Evolutionary conservation across 169 alveolate species (phyloP).

Genomic region (Plasmodium cynomolgi): DNA sequence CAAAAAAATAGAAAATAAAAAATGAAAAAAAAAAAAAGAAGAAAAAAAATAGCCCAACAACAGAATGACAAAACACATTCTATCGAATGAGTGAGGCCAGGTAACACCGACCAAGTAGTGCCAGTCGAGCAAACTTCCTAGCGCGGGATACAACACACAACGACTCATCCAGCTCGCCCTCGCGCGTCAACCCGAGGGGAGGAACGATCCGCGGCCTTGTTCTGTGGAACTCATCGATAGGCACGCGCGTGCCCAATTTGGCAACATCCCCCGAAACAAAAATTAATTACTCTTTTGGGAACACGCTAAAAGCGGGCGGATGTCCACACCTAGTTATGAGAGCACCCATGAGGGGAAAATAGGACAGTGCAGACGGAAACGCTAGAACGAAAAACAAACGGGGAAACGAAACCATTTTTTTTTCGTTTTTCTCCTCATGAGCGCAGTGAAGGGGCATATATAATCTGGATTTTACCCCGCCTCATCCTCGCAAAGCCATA

Average conservation of each 20-base stretch:
- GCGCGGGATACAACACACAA: too few relatives aligned
- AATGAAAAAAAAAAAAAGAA: background rate
- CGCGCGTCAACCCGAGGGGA: background rate
- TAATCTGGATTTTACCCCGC: background rate
- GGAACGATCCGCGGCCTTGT: background rate
- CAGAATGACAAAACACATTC: background rate
- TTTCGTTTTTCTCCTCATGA: background rate
- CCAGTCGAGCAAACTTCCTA: background rate
- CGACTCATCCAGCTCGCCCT: too few relatives aligned
- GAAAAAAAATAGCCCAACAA: background rate
- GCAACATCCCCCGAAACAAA: background rate
- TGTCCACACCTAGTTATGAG: background rate
- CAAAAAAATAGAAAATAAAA: background rate
- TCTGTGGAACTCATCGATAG: background rate
- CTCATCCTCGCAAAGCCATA: background rate
- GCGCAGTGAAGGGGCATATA: background rate
- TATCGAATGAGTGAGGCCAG: background rate
- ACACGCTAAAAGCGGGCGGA: background rate
- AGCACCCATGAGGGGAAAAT: background rate
- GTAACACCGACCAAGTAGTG: background rate
- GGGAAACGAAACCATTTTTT: background rate
- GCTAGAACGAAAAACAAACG: background rate
- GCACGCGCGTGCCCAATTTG: background rate
- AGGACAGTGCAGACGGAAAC: background rate
- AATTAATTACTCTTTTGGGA: background rate